These are phyloP conservation scores for Diaporthe longicolla DNA, from an alignment of 2,329 filamentous ascomycete species.

Conservation along the genomic window DNA sequence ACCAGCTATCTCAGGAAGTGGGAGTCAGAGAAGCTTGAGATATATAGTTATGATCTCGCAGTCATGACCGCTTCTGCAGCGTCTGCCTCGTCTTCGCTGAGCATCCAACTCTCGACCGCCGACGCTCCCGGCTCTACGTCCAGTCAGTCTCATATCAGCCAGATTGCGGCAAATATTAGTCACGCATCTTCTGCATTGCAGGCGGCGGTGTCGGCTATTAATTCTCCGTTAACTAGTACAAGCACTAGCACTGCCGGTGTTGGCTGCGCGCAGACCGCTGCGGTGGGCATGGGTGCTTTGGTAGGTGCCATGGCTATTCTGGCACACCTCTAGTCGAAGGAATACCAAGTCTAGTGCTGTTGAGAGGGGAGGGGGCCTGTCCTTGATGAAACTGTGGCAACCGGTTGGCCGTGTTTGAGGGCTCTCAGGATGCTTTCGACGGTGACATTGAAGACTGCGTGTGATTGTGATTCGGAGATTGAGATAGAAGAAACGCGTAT, in stretches of 20 bases:
- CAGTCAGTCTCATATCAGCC: neutral
- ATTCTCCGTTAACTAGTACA: neutral
- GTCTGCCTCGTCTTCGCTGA: conserved; percentile 1
- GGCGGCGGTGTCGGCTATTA: neutral
- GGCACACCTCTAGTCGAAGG: conserved; percentile 2
- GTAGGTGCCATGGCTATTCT: conserved; percentile 21
- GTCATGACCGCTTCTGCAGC: neutral
- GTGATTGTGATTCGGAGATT: too few relatives aligned
- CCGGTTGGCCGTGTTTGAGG: too few relatives aligned
- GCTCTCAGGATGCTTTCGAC: too few relatives aligned
- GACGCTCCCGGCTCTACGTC: conserved; percentile 8
- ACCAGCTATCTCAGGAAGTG: neutral
- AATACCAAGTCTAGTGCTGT: too few relatives aligned
- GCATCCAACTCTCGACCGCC: conserved; percentile 13
- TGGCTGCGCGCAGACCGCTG: conserved; percentile 12
- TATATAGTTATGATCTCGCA: neutral
- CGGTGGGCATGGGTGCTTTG: conserved; percentile 23
- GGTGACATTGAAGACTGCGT: too few relatives aligned
- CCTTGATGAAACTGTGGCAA: too few relatives aligned
- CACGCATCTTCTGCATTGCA: conserved; percentile 9
- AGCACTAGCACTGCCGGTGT: neutral
- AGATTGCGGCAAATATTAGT: neutral
- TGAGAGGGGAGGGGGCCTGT: too few relatives aligned
- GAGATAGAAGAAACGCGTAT: too few relatives aligned
- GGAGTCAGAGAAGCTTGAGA: too few relatives aligned